These are phyloP conservation scores for Fusarium aywerte DNA, from an alignment of 2,329 filamentous ascomycete species.

Conservation along the genomic window DNA sequence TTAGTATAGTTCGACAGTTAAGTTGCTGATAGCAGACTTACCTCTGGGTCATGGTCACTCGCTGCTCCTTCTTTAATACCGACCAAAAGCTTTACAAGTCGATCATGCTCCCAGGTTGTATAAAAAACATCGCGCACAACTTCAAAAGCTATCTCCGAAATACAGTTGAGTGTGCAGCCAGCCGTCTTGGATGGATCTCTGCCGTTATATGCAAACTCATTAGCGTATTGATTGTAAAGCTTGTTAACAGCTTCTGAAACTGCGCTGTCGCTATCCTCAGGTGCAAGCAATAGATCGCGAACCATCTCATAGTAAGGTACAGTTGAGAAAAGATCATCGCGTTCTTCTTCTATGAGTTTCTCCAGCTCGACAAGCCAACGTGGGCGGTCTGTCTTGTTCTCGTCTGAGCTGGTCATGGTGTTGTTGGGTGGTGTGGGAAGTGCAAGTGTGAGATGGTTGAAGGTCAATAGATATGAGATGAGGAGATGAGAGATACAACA, in stretches of 20 bases:
- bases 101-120: slow-evolving; percentile 5
- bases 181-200: slow-evolving; percentile 5
- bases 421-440: not conserved
- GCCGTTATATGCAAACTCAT: too few species aligned
- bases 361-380: not conserved
- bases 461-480: too few species aligned
- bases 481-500: too few species aligned
- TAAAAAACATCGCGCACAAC: not conserved
- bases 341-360: not conserved
- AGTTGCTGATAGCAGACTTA: not conserved
- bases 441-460: not conserved
- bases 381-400: not conserved
- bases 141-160: not conserved
- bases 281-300: not conserved
- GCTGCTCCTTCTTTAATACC: not conserved
- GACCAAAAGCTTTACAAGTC: slow-evolving; percentile 11
- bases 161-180: not conserved
- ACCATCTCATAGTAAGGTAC: not conserved
- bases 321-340: not conserved
- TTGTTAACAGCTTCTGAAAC: not conserved
- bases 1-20: rapidly evolving
- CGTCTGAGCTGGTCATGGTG: not conserved
- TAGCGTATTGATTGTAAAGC: not conserved
- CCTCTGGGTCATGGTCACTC: not conserved
- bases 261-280: not conserved